These are phyloP conservation scores for Jasminum sambac DNA, from an alignment of 257 asterid species.

Conservation along the genomic window DNA sequence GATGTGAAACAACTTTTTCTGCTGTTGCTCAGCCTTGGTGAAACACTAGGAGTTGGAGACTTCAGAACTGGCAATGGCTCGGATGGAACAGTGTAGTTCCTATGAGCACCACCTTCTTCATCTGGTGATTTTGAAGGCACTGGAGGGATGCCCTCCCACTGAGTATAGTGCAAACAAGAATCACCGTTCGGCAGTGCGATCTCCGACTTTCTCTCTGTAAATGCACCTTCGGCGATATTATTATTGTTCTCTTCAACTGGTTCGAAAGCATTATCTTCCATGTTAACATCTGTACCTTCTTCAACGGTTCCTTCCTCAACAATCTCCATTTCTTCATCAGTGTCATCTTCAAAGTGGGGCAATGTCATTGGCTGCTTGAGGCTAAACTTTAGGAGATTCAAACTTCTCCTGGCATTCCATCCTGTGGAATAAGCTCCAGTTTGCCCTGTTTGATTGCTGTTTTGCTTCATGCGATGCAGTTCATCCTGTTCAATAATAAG, in stretches of 20 bases:
- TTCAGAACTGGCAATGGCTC: conserved; percentile 51
- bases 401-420: conserved; percentile 94
- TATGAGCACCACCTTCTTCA: conserved; percentile 36
- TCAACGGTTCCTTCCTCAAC: conserved; percentile 40
- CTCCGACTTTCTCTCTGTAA: conserved; percentile 19
- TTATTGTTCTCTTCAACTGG: conserved; percentile 38
- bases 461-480: conserved; percentile 68
- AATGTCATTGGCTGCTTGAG: conserved; percentile 80
- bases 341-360: conserved; percentile 67
- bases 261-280: conserved; percentile 66
- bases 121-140: conserved; percentile 22
- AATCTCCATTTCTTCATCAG: conserved; percentile 97
- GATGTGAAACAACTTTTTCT: conserved; percentile 78
- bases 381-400: conserved; percentile 84
- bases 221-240: conserved; percentile 19
- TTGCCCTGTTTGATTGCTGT: conserved; percentile 50
- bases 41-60: conserved; percentile 84
- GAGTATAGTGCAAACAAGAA: conserved; percentile 26
- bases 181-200: conserved; percentile 22
- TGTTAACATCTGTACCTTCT: conserved; percentile 65
- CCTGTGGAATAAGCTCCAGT: conserved; percentile 62
- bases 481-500: conserved; percentile 55
- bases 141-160: conserved; percentile 25
- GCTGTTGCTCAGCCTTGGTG: conserved; percentile 65
- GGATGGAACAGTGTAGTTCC: conserved; percentile 37